These are phyloP conservation scores for Coccomyxa subellipsoidea DNA, from an alignment of 163 green algal species.

Conservation along the genomic window DNA sequence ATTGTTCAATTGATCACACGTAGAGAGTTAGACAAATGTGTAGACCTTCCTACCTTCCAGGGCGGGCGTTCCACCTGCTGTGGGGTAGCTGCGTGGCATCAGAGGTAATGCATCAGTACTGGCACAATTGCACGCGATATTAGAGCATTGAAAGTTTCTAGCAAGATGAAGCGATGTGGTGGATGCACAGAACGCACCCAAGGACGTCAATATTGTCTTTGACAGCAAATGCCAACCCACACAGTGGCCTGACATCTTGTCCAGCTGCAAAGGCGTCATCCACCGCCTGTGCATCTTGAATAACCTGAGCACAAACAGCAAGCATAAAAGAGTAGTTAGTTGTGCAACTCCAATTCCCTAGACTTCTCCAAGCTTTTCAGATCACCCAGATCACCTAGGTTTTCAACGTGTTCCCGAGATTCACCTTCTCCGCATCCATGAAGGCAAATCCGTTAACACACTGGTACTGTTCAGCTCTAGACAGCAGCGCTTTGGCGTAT, in stretches of 20 bases:
- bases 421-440: constrained; percentile 5
- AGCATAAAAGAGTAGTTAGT: not conserved
- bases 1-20: not conserved
- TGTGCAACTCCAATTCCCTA: not conserved
- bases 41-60: constrained; percentile 3
- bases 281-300: constrained; percentile 21
- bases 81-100: constrained; percentile 13
- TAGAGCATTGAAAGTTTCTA: too few relatives aligned
- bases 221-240: constrained; percentile 25
- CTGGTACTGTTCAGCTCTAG: not conserved
- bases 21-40: not conserved
- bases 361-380: not conserved
- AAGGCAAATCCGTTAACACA: constrained; percentile 24
- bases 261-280: constrained; percentile 20
- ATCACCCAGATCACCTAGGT: not conserved
- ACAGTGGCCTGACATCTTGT: constrained; percentile 19
- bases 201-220: constrained; percentile 35
- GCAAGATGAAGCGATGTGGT: too few relatives aligned
- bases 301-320: not conserved
- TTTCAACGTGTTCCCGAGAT: not conserved
- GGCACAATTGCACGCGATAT: too few relatives aligned
- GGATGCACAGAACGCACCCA: too few relatives aligned
- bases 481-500: constrained; percentile 17
- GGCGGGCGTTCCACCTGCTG: constrained; percentile 18
- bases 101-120: not conserved